These are phyloP conservation scores for Collybia sp. DNA, from an alignment of 768 basidiomycete species.

Conservation along the genomic window DNA sequence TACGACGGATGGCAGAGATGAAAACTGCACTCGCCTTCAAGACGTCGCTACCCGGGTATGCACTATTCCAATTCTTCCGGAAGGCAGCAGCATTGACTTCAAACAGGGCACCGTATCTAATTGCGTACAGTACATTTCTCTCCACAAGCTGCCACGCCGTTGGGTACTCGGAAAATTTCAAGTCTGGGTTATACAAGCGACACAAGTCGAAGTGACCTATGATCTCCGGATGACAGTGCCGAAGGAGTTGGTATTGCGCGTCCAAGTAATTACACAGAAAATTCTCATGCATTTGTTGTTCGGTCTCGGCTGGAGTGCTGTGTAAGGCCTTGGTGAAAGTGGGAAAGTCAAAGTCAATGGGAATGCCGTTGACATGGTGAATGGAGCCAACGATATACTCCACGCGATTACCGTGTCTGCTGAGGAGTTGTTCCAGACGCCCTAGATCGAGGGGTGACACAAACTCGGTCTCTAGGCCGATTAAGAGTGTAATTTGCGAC, in stretches of 20 bases:
- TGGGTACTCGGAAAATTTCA: constrained; percentile 53
- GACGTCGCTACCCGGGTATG: constrained; percentile 82
- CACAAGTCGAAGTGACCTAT: constrained; percentile 94
- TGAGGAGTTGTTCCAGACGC: constrained; percentile 48
- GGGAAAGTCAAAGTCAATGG: constrained; percentile 85
- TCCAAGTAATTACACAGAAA: constrained; percentile 80
- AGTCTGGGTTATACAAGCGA: constrained; percentile 70
- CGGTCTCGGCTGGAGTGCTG: constrained; percentile 26
- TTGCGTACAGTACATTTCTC: constrained; percentile 70
- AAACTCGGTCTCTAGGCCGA: constrained; percentile 92
- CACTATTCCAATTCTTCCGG: constrained; percentile 81
- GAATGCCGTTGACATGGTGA: constrained; percentile 83
- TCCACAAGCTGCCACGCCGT: constrained; percentile 59
- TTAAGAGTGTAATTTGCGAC: constrained; percentile 65
- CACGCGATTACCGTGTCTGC: constrained; percentile 42
- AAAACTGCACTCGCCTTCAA: constrained; percentile 46
- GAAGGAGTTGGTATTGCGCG: constrained; percentile 69
- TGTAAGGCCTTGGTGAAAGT: constrained; percentile 64
- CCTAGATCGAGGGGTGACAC: constrained; percentile 69
- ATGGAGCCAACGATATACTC: constrained; percentile 92
- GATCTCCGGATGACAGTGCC: constrained; percentile 75
- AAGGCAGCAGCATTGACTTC: constrained; percentile 93
- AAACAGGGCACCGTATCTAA: constrained; percentile 85
- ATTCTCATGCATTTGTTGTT: constrained; percentile 29
- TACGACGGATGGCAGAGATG: constrained; percentile 2